These are phyloP conservation scores for Plasmodium gonderi DNA, from an alignment of 169 alveolate genomes.

Conservation along the genomic window DNA sequence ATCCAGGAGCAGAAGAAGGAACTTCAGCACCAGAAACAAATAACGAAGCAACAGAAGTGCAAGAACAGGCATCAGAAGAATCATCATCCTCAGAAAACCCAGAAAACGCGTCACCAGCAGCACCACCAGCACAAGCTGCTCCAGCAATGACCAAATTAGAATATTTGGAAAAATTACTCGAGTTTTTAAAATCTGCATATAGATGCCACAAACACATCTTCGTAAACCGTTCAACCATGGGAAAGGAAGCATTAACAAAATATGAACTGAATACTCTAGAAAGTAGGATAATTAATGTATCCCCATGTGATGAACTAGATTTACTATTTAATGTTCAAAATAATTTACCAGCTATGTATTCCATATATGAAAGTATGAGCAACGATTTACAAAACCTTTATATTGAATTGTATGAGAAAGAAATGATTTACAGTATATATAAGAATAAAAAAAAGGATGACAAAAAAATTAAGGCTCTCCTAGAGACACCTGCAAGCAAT, in stretches of 20 bases:
- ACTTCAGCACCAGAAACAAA: background rate
- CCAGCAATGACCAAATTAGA: slow-evolving; percentile 28
- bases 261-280: background rate
- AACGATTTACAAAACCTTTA: background rate
- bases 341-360: slow-evolving; percentile 41
- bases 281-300: background rate
- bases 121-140: background rate
- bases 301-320: slow-evolving; percentile 10
- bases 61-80: background rate
- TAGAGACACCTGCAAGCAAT: background rate
- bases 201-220: slow-evolving; percentile 36
- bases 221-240: slow-evolving; percentile 12
- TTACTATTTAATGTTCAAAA: slow-evolving; percentile 30
- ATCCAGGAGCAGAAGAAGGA: background rate
- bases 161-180: slow-evolving; percentile 18
- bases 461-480: background rate
- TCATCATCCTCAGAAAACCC: background rate
- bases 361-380: slow-evolving; percentile 8
- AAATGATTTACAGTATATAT: slow-evolving; percentile 27
- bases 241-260: background rate
- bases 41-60: background rate
- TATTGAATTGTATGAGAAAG: slow-evolving; percentile 23
- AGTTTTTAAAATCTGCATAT: slow-evolving; percentile 16
- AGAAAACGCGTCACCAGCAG: background rate
- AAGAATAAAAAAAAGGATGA: background rate